phyloP scores from a whole-genome alignment of 1,284 basidiomycete species.

The Boletus smithii region DNA sequence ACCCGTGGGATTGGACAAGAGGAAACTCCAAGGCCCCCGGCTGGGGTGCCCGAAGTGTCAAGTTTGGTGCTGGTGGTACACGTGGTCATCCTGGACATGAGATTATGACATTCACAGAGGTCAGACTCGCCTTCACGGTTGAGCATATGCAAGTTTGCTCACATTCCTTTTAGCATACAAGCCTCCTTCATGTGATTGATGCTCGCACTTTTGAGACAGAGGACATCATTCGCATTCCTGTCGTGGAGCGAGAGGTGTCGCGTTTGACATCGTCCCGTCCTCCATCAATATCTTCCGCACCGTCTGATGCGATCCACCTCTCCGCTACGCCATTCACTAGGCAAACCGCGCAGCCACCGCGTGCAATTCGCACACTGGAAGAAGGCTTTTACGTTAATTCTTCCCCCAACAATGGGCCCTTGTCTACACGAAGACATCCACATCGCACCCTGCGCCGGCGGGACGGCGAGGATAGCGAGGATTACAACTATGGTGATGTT shows the following conservation, averaged over 20 bases:
- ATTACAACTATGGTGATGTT: slow-evolving; percentile 38
- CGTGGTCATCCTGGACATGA: slow-evolving; percentile 48
- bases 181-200: slow-evolving; percentile 71
- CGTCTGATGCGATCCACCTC: slow-evolving; percentile 13
- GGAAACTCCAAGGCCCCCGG: slow-evolving; percentile 58
- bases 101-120: slow-evolving; percentile 82
- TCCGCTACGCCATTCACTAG: slow-evolving; percentile 10
- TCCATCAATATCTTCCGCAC: slow-evolving; percentile 12
- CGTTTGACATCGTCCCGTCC: slow-evolving; percentile 17
- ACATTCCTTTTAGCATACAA: slow-evolving; percentile 58
- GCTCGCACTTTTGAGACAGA: slow-evolving; percentile 77
- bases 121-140: slow-evolving; percentile 32
- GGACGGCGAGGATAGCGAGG: slow-evolving; percentile 35
- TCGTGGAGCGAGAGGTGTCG: slow-evolving; percentile 26
- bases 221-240: slow-evolving; percentile 64
- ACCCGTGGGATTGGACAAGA: slow-evolving; percentile 64
- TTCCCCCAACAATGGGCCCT: slow-evolving; percentile 11
- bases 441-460: slow-evolving; percentile 27
- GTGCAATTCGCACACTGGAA: slow-evolving; percentile 49
- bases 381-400: slow-evolving; percentile 51
- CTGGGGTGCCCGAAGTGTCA: slow-evolving; percentile 75
- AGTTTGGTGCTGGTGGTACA: slow-evolving; percentile 60
- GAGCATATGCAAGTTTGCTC: slow-evolving; percentile 3
- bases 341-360: slow-evolving; percentile 26
- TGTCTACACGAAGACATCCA: slow-evolving; percentile 18